Percentiles rank a stretch among this genome's conserved stretches.
These are phyloP conservation scores for Hyaloscypha hepaticicola DNA, from an alignment of 495 filamentous ascomycete genomes.

Conservation along the genomic window DNA sequence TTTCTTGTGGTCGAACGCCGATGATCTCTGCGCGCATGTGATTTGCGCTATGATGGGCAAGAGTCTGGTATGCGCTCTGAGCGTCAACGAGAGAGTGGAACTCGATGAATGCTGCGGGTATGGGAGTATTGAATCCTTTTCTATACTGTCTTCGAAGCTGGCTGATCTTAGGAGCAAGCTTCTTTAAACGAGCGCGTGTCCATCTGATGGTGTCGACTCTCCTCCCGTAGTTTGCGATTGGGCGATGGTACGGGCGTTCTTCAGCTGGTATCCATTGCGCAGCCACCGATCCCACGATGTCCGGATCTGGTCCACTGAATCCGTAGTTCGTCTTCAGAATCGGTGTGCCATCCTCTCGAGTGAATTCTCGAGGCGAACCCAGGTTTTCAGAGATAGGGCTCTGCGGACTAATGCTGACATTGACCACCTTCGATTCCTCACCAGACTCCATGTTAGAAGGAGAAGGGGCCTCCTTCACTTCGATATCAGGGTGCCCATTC, in stretches of 20 bases:
- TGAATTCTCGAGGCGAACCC: neutral
- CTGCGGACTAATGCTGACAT: slow-evolving; percentile 46
- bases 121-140: slow-evolving; percentile 62
- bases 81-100: slow-evolving; percentile 79
- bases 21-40: slow-evolving; percentile 89
- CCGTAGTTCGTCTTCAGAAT: slow-evolving; percentile 34
- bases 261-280: slow-evolving; percentile 75
- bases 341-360: slow-evolving; percentile 24
- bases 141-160: slow-evolving; percentile 71
- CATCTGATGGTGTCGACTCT: slow-evolving; percentile 97
- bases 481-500: slow-evolving; percentile 52
- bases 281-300: slow-evolving; percentile 54
- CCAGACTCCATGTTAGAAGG: slow-evolving; percentile 5
- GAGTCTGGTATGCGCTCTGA: slow-evolving; percentile 79
- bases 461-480: slow-evolving; percentile 12
- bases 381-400: neutral
- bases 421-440: slow-evolving; percentile 5
- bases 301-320: slow-evolving; percentile 37
- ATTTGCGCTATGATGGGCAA: slow-evolving; percentile 83
- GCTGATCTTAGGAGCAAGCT: slow-evolving; percentile 76
- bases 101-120: slow-evolving; percentile 86
- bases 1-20: slow-evolving; percentile 78
- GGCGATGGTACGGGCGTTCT: slow-evolving; percentile 79
- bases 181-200: slow-evolving; percentile 78
- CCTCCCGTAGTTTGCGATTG: slow-evolving; percentile 73